A percentile compares a stretch with the other conserved stretches of the same genome.
phyloP scores from a whole-genome alignment of 148 eudicot species.

The Camellia granthamiana region DNA sequence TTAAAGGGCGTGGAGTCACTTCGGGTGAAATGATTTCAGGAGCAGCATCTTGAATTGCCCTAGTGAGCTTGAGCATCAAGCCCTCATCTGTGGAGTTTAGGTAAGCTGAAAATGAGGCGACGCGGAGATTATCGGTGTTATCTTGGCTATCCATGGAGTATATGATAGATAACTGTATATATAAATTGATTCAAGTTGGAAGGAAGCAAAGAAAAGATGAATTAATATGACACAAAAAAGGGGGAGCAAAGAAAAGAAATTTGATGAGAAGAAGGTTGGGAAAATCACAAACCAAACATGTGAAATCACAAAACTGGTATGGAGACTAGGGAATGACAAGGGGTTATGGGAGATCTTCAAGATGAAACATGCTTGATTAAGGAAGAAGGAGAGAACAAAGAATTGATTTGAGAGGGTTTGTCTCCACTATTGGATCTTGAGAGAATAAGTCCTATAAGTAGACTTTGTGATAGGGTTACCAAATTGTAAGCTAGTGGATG shows the following conservation, averaged over 20 bases:
- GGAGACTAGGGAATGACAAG: not conserved
- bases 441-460: not conserved
- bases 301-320: not conserved
- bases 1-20: conserved; percentile 6
- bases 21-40: conserved; percentile 15
- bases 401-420: conserved; percentile 9
- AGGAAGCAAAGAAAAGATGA: not conserved
- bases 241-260: not conserved
- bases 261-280: not conserved
- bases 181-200: no score
- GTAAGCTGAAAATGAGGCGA: conserved; percentile 73
- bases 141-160: conserved; percentile 37
- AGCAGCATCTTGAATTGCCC: conserved; percentile 33
- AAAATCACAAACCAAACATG: not conserved
- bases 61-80: conserved; percentile 38
- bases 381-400: not conserved
- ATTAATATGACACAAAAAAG: not conserved
- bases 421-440: not conserved
- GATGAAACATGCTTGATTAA: not conserved
- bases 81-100: conserved; percentile 53
- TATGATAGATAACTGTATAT: no score
- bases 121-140: conserved; percentile 35
- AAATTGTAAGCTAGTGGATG: no score
- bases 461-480: conserved; percentile 7
- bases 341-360: conserved; percentile 8